phyloP scores from a whole-genome alignment of 2,329 filamentous ascomycete species.

The Penicillium aurantiogriseum region DNA sequence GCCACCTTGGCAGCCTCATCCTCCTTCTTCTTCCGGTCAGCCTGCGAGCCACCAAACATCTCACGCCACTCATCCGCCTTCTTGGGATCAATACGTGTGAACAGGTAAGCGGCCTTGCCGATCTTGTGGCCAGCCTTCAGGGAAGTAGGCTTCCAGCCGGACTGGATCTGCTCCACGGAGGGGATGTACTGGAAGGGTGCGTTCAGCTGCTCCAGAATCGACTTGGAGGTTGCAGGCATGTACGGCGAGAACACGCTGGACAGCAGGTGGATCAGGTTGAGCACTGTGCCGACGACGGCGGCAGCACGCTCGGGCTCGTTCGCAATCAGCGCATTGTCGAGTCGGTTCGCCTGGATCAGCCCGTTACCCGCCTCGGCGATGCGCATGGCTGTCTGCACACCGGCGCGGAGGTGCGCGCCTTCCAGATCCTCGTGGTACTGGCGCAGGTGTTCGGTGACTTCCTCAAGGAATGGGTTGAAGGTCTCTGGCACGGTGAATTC shows the following conservation, averaged over 20 bases:
- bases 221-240: slow-evolving; percentile 73
- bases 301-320: slow-evolving; percentile 60
- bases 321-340: slow-evolving; percentile 62
- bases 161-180: slow-evolving; percentile 45
- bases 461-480: slow-evolving; percentile 41
- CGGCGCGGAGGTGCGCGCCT: slow-evolving; percentile 59
- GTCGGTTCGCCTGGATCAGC: slow-evolving; percentile 58
- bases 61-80: slow-evolving; percentile 82
- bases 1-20: slow-evolving; percentile 47
- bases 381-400: slow-evolving; percentile 54
- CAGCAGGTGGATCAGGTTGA: slow-evolving; percentile 81
- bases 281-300: slow-evolving; percentile 69
- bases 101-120: slow-evolving; percentile 75
- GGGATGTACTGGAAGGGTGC: slow-evolving; percentile 61
- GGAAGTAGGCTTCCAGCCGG: slow-evolving; percentile 60
- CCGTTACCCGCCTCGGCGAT: slow-evolving; percentile 60
- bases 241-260: slow-evolving; percentile 78
- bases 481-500: slow-evolving; percentile 42
- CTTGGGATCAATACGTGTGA: slow-evolving; percentile 76
- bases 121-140: slow-evolving; percentile 76
- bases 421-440: slow-evolving; percentile 60
- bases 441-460: slow-evolving; percentile 54
- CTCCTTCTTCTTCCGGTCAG: slow-evolving; percentile 67
- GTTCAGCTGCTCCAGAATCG: slow-evolving; percentile 76
- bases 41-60: slow-evolving; percentile 66